Base-by-base conservation (phyloP, 2,329 filamentous ascomycete genomes). In the Dendrostoma leiphaemia region DNA sequence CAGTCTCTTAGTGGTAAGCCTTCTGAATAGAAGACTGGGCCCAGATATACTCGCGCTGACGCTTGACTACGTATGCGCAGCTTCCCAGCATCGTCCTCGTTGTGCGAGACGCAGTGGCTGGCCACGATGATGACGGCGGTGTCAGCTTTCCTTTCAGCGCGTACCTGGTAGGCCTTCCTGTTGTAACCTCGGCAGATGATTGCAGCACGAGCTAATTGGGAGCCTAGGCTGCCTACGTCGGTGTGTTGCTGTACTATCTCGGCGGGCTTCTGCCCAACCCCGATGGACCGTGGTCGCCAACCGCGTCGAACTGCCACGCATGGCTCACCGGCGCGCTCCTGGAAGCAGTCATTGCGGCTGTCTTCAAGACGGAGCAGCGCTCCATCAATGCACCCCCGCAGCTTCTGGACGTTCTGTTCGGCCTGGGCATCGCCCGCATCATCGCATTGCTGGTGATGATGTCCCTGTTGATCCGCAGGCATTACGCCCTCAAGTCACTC, bases 211-310 rank as follows among this genome's bases (percentile, higher is more conserved):
- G 32, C 56, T 61, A 8, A 63, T 35, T 6, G 3, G 2, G n/a
- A 7, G 48, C 2, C 2, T 46, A 71, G 70, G 55, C 73, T 6
- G 72, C 73, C 3, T 65, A 74, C 46, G 69, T 72, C 13, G 72
- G 65, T 7, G 71, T 74, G 4, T 40, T 74, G 4, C 67, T 76
- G 3, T 76, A 74, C 57, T 75, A 71, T 43, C 54, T 74, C 3
- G 69, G 70, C 21, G 73, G 73, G 3, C 60, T 76, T 47, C 64
- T 76, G 6, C 73, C 73, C 3, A 71, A 76, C 35, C 73, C 73
- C 1, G 73, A 75, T 58, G 73, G 73, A 1, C 73, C 73, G 6
- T 76, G 73, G 73, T 66, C 68, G 4, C 73, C 73, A 1, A 64
- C 63, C 9, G 56, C 64, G 17, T 60, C 73, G 19, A 71, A 75